These are phyloP conservation scores for Volvox reticuliferus DNA, from an alignment of 139 green algal genomes.

Conservation along the genomic window DNA sequence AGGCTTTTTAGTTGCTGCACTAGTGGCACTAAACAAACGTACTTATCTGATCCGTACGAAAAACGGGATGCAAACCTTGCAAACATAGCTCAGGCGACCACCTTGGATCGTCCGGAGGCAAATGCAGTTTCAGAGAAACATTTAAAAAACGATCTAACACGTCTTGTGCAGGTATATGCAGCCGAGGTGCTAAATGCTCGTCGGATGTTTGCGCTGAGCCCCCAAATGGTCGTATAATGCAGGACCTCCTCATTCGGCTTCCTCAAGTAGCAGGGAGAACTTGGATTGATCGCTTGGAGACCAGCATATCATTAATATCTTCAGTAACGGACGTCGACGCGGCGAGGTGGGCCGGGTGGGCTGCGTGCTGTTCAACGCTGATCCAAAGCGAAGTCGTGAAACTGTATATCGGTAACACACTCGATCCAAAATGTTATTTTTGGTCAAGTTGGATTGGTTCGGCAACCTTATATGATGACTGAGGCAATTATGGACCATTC, in stretches of 20 bases:
- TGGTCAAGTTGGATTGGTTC: too few relatives aligned
- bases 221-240: background rate
- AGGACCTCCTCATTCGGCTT: background rate
- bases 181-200: background rate
- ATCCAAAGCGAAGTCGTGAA: too few relatives aligned
- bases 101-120: background rate
- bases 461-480: too few relatives aligned
- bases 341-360: background rate
- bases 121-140: background rate
- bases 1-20: constrained; percentile 4
- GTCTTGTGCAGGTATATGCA: background rate
- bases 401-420: too few relatives aligned
- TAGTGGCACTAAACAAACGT: background rate
- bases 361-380: background rate
- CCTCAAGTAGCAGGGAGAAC: constrained; percentile 5
- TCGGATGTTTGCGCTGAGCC: background rate
- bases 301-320: background rate
- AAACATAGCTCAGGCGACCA: background rate
- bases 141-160: background rate
- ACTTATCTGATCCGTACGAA: background rate
- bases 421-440: too few relatives aligned
- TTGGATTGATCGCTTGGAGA: constrained; percentile 14
- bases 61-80: background rate
- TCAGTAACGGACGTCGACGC: background rate
- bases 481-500: too few relatives aligned